Evolutionary conservation across 352 stramenopile genomes (phyloP).

Genomic region (Phytophthora fragariae): DNA sequence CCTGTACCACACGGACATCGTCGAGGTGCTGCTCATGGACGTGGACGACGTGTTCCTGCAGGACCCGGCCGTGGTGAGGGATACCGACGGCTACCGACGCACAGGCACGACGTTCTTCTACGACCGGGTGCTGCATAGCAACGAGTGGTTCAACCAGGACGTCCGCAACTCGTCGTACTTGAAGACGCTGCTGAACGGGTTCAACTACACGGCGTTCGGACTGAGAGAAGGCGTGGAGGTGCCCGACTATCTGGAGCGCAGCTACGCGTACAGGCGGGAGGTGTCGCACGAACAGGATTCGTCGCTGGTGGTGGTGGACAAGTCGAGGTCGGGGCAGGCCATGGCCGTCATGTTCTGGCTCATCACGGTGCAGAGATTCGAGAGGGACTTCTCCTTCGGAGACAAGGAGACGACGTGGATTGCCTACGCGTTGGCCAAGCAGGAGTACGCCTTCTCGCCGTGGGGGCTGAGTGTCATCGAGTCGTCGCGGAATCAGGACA

Average conservation of each 20-base stretch:
- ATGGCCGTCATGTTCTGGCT: conserved; percentile 66
- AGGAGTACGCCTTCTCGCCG: conserved; percentile 65
- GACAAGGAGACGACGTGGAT: conserved; percentile 82
- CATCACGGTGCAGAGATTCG: conserved; percentile 55
- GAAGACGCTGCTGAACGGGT: conserved; percentile 48
- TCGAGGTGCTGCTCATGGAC: conserved; percentile 51
- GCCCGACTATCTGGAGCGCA: conserved; percentile 46
- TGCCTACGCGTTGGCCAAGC: conserved; percentile 55
- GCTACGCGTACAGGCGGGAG: conserved; percentile 48
- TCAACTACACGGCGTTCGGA: conserved; percentile 53
- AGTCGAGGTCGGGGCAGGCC: conserved; percentile 38
- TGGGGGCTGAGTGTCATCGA: conserved; percentile 58
- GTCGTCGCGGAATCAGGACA: conserved; percentile 57
- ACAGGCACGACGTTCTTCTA: conserved; percentile 59
- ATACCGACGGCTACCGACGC: conserved; percentile 40
- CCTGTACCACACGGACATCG: conserved; percentile 42
- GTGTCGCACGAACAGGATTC: conserved; percentile 70
- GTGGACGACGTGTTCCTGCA: conserved; percentile 58
- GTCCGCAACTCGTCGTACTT: conserved; percentile 47
- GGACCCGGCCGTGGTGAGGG: conserved; percentile 48
- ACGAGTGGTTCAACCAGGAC: conserved; percentile 40
- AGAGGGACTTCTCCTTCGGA: conserved; percentile 54
- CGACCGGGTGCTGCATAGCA: conserved; percentile 39
- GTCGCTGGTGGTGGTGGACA: conserved; percentile 63
- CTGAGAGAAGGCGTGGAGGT: conserved; percentile 17